Evolutionary conservation across 129 eudicot species (phyloP).

Genomic region (Chrysanthemum seticuspe): DNA sequence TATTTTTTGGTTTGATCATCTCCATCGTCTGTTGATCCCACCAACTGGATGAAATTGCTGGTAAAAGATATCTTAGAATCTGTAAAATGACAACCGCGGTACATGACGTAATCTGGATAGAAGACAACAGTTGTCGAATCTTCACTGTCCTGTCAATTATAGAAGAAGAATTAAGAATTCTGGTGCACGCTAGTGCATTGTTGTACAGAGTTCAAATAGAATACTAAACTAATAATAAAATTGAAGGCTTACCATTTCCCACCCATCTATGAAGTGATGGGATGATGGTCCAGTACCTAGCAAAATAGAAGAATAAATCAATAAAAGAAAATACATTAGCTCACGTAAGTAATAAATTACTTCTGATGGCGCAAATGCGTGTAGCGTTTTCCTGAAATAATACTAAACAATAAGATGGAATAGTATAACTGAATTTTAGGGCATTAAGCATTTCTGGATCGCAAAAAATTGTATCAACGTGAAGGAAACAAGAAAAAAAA

Average conservation of each 20-base stretch:
- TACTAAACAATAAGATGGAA: too few relatives aligned
- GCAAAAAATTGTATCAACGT: too few relatives aligned
- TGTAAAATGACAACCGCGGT: conserved; percentile 39
- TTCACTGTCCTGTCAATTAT: conserved; percentile 50
- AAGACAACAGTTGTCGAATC: conserved; percentile 38
- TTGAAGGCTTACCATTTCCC: conserved; percentile 53
- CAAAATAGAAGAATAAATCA: conserved; percentile 13
- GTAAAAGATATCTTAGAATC: conserved; percentile 50
- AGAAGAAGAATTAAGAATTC: conserved; percentile 3
- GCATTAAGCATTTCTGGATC: too few relatives aligned
- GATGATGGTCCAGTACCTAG: conserved; percentile 48
- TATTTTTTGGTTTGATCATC: conserved; percentile 31
- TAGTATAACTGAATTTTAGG: too few relatives aligned
- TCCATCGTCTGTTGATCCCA: conserved; percentile 34
- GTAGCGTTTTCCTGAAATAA: background rate
- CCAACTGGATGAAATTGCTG: conserved; percentile 42
- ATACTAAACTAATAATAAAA: background rate
- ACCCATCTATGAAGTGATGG: conserved; percentile 33
- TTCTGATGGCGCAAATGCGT: background rate
- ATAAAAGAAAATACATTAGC: background rate
- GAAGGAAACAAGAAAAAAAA: background rate
- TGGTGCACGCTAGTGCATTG: background rate
- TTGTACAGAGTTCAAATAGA: background rate
- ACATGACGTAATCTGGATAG: conserved; percentile 61
- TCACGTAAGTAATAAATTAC: background rate